Base-by-base conservation (phyloP, 2,329 filamentous ascomycete species). In the Claviceps cyperi region DNA sequence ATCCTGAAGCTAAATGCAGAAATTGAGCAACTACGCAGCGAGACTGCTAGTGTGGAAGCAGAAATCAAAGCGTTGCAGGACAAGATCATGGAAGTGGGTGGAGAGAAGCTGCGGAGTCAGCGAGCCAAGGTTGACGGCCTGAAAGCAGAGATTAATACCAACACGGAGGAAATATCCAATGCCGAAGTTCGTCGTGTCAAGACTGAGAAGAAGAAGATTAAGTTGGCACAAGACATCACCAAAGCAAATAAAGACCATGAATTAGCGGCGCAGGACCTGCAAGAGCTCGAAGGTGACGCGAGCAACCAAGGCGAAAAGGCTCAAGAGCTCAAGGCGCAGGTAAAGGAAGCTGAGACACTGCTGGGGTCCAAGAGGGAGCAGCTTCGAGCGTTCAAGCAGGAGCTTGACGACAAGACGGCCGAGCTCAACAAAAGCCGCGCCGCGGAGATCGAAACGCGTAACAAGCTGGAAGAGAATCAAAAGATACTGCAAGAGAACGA, bases 31-130 rank as follows among this genome's bases (percentile, higher is more conserved):
- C 76, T 98, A 9, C 86, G 81, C 53, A 74, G 78, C 9, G 88
- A 97, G 66, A 96, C 86, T n/a, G 80, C 86, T 1, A 92, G 83
- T 44, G 81, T 95, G 8, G 92, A 98, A 63, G 82, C 83, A 24
- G 92, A 97, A 66, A 97, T 98, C 67, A 91, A 94, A 68, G 76
- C 76, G 19, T 74, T 98, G 1, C 91, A 98, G 63, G 84, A 92
- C 74, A 94, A 90, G 73, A 98, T 98, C 61, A 97, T 98, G 92
- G 84, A 96, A 66, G 84, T 95, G 55, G 92, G 92, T 61, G 92
- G 92, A 67, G 89, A 97, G 60, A 89, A 87, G 67, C 80, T 98
- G 17, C 83, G 92, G 50, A 79, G 83, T 17, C 91, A 98, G 64
- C 90, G 92, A 58, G 82, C 87, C 53, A 94, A 86, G 71, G 89